Conservation (phyloP, 1,139 yeast species). For the Diutina neorugosa region DNA sequence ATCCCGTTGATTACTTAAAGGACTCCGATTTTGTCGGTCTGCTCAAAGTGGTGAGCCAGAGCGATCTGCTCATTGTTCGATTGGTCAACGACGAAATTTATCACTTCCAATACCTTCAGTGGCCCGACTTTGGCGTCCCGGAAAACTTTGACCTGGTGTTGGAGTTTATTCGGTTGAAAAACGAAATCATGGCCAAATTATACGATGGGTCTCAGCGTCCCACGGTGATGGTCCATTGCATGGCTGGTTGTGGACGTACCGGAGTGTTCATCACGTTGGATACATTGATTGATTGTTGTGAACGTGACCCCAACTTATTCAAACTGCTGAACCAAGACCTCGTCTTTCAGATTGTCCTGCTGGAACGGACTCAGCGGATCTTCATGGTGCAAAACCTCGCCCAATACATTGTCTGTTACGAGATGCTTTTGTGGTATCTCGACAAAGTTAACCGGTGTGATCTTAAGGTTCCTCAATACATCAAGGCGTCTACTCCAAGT, state of each 20-base stretch:
- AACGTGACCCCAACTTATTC: not conserved
- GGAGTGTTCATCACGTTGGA: constrained; percentile 11
- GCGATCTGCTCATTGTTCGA: not conserved
- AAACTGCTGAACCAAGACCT: constrained; percentile 10
- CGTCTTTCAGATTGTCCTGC: constrained; percentile 25
- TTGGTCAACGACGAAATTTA: constrained; percentile 16
- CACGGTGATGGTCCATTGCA: not conserved
- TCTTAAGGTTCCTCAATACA: not conserved
- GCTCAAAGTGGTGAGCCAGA: not conserved
- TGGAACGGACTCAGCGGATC: constrained; percentile 30
- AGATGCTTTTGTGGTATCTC: constrained; percentile 13
- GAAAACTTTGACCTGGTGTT: constrained; percentile 39
- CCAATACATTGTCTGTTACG: constrained; percentile 33
- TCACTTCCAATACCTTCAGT: constrained; percentile 59
- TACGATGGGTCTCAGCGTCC: constrained; percentile 2
- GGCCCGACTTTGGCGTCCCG: constrained; percentile 81
- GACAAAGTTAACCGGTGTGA: not conserved
- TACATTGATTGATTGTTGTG: constrained; percentile 8
- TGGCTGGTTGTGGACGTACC: constrained; percentile 12
- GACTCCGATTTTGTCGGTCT: not conserved
- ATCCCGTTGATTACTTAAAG: not conserved
- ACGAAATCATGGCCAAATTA: constrained; percentile 8
- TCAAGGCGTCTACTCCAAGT: not conserved
- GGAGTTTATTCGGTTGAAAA: constrained; percentile 39
- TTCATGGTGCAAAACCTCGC: constrained; percentile 37